Conservation (phyloP, 1,284 basidiomycete species). For the Apiotrichum gamsii region DNA sequence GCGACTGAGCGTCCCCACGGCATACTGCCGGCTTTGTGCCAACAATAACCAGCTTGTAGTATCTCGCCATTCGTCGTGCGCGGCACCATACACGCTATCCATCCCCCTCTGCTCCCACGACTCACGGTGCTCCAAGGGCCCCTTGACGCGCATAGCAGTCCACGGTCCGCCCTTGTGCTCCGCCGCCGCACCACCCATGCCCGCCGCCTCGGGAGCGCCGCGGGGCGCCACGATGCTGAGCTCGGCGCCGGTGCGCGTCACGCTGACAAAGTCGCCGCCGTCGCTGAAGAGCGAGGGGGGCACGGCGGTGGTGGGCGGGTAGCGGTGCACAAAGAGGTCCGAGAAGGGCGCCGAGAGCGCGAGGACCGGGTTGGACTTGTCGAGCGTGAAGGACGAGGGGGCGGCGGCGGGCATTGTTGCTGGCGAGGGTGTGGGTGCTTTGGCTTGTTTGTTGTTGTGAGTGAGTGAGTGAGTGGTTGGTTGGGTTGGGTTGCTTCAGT, state of each 20-base stretch:
- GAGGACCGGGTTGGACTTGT: constrained; percentile 36
- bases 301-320: constrained; percentile 19
- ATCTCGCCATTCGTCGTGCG: too few species aligned
- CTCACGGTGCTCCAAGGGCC: constrained; percentile 62
- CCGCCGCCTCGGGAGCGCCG: constrained; percentile 4
- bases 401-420: neutral
- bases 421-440: neutral
- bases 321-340: constrained; percentile 54
- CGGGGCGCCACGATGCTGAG: constrained; percentile 55
- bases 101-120: too few species aligned
- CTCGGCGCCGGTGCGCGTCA: constrained; percentile 59
- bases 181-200: constrained; percentile 33
- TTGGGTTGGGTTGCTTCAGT: too few species aligned
- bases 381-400: constrained; percentile 1
- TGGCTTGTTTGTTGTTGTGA: too few species aligned
- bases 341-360: constrained; percentile 47
- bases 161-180: constrained; percentile 47
- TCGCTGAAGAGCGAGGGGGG: constrained; percentile 26
- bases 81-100: too few species aligned
- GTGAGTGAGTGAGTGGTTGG: too few species aligned
- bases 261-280: constrained; percentile 50
- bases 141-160: constrained; percentile 57
- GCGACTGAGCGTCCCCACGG: too few species aligned
- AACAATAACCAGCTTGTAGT: too few species aligned
- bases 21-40: too few species aligned